A percentile compares a stretch with the other conserved stretches of the same genome.
Evolutionary conservation across 176 grass and related monocot genomes (phyloP).

Genomic region (Oryza coarctata): DNA sequence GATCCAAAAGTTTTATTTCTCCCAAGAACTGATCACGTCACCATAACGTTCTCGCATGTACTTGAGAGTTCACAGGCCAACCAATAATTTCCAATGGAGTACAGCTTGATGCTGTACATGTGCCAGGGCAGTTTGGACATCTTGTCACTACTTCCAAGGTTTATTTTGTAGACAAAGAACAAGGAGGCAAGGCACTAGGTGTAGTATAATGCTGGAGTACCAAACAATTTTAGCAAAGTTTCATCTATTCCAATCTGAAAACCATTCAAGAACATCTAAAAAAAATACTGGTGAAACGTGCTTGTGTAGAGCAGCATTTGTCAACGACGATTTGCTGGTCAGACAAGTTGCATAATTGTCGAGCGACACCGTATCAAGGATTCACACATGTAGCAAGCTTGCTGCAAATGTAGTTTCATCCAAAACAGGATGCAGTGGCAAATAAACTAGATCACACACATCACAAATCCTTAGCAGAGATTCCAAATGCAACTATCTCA

Average conservation of each 20-base stretch:
- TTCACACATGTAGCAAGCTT: background rate
- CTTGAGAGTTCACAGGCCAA: background rate
- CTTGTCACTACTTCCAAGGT: slow-evolving; percentile 2
- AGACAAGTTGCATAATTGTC: slow-evolving; percentile 26
- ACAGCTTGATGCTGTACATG: slow-evolving; percentile 27
- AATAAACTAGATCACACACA: background rate
- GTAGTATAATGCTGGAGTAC: background rate
- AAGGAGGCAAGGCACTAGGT: background rate
- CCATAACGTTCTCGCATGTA: background rate
- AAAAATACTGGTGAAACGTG: background rate
- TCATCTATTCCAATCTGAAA: background rate
- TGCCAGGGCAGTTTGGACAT: slow-evolving; percentile 31
- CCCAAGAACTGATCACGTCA: slow-evolving; percentile 21
- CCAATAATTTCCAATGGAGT: slow-evolving; percentile 26
- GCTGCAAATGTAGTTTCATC: slow-evolving; percentile 2
- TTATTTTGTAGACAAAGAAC: background rate
- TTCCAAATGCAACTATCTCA: background rate
- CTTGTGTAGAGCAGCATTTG: background rate
- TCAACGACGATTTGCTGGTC: slow-evolving; percentile 7
- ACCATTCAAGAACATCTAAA: background rate
- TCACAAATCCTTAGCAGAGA: background rate
- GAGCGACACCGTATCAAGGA: background rate
- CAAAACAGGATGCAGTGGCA: background rate
- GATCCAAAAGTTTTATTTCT: slow-evolving; percentile 14
- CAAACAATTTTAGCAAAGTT: background rate